phyloP scores from a whole-genome alignment of 345 rosid species.

The Eutrema heterophyllum region DNA sequence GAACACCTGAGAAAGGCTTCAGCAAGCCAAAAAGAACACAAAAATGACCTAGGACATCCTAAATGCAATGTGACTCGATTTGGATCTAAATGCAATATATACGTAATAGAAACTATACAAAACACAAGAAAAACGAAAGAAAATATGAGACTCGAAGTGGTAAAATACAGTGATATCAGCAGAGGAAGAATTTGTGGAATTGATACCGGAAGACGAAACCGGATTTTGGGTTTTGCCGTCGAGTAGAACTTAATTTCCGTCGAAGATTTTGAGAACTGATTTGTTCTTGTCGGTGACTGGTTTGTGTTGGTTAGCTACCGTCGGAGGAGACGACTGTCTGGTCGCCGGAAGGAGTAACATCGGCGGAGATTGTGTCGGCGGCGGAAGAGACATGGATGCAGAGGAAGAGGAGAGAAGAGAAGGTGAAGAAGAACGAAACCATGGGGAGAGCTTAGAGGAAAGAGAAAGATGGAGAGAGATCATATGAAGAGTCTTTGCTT shows the following conservation, averaged over 20 bases:
- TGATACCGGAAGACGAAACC: constrained; percentile 64
- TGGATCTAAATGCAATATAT: no score
- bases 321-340: constrained; percentile 51
- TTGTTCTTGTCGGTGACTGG: constrained; percentile 44
- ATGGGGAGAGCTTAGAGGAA: background rate
- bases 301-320: constrained; percentile 70
- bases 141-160: no score
- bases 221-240: constrained; percentile 36
- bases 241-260: constrained; percentile 64
- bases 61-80: no score
- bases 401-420: constrained; percentile 21
- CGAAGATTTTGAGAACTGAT: constrained; percentile 48
- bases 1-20: no score
- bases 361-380: constrained; percentile 49
- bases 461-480: background rate
- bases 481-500: constrained; percentile 4
- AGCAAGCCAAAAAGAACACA: no score
- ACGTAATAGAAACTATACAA: no score
- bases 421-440: constrained; percentile 16
- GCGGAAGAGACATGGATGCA: constrained; percentile 29
- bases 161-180: no score
- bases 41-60: no score
- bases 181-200: constrained; percentile 26
- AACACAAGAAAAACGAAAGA: no score
- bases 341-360: constrained; percentile 52